Base-by-base conservation (phyloP, 805 yeast species). In the Naumovozyma baii region DNA sequence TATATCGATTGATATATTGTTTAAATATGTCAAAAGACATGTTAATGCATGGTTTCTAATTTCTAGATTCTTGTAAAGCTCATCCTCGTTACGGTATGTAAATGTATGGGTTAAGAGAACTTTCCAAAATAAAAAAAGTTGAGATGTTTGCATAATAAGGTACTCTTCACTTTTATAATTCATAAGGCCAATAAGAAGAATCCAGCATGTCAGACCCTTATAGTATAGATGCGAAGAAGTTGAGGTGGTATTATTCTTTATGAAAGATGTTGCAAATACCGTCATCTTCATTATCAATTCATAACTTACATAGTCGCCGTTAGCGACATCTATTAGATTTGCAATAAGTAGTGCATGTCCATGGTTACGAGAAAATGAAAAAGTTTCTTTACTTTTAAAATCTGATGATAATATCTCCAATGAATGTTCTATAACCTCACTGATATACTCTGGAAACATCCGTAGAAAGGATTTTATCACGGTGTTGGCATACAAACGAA, bases 51-150 rank as follows among this genome's bases (percentile, higher is more conserved):
- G 73, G 44, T 74, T 68, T 43, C 81, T 69, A 4, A 78, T 68
- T 46, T 76, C 78, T 37, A 66, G 58, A 39, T 59, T 68, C 56
- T 66, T 62, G 14, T 58, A 54, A 2, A 69, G 52, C 14, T 57
- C 66, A 17, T 61, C 61, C 18, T 57, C 61, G 20, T 53, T 54
- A 3, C 59, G 51, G 13, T 70, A 63, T 12, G 70, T 67, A 39
- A 71, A 68, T 2, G 73, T 64, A 34, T 73, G 74, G 1, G 75
- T 70, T 30, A 78, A 50, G 5, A 79, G 63, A 33, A 72, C 69
- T 44, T 77, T 77, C 88, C 88, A 83, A 41, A 81, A 64, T 8
- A 67, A 56, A 34, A 82, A 57, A 37, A 83, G 64, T 47, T 79
- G 85, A 2, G 77, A 69, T 12, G 71, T 61, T 46, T 79, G 80